Evolutionary conservation across 176 grass and related monocot species (phyloP), one percentile per base, ranked within the genome.

Genomic region (Avena sativa): DNA sequence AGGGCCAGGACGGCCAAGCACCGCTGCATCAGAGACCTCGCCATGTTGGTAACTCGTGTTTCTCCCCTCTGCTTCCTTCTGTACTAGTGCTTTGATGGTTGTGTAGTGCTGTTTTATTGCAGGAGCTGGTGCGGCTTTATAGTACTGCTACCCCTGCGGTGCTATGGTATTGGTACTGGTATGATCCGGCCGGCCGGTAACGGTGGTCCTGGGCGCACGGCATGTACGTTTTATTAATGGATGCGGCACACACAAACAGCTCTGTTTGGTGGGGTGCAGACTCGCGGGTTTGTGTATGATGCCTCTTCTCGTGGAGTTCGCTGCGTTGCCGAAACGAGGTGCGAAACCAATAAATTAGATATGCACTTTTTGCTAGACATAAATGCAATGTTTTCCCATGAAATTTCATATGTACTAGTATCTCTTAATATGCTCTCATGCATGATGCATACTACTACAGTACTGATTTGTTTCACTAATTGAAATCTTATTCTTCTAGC

Each of bases 31-130:
- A 8, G 4, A 17, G 62, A 1, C 17, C 79, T 59, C 13, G 73
- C 63, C 89, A 83, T 87, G 72, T 61, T 10, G 28, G 17, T n/a
- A 74, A 0, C n/a, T 74, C 71, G 71, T 4, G 71, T 8, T 28
- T 23, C 12, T 55, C 17, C 46, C 46, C 75, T 83, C 17, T 46
- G 81, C n/a, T 43, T 75, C 62, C 64, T 60, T 60, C 17, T 19
- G 70, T 32, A 58, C 9, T 30, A 2, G 47, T 68, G 15, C 28
- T 78, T 34, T 56, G 72, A 75, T 76, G 73, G 73, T 74, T 46
- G 46, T 76, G 73, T 3, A 17, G 73, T 76, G 73, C 25, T 15
- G 73, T 53, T 50, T 76, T 0, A 48, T 48, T 76, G 47, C 47
- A 75, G 73, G 73, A 32, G 48, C 48, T 0, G 25, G 48, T 76